Evolutionary conservation across 345 rosid species (phyloP).

Genomic region (Camelina hispida): DNA sequence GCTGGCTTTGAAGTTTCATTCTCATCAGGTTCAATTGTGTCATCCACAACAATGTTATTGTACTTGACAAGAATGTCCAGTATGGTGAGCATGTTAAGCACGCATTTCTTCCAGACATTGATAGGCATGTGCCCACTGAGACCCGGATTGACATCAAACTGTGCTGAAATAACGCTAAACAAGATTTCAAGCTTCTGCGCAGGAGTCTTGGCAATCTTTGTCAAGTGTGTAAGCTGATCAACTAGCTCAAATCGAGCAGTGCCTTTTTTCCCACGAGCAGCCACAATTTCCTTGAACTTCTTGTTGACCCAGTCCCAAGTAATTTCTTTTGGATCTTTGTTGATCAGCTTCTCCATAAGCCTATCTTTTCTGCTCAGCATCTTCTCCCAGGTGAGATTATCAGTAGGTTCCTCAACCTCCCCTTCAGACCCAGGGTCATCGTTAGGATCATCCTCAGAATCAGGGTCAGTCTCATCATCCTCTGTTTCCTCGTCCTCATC

Average conservation of each 20-base stretch:
- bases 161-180: conserved; percentile 89
- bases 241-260: conserved; percentile 93
- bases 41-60: conserved; percentile 76
- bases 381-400: conserved; percentile 70
- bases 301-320: conserved; percentile 94
- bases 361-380: conserved; percentile 78
- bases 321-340: conserved; percentile 80
- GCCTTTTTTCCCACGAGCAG: conserved; percentile 97
- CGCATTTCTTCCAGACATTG: conserved; percentile 90
- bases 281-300: conserved; percentile 87
- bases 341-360: conserved; percentile 72
- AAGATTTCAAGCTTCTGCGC: conserved; percentile 97
- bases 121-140: conserved; percentile 98
- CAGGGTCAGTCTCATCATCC: conserved; percentile 58
- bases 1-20: conserved; percentile 83
- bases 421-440: conserved; percentile 52
- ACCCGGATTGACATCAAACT: conserved; percentile 96
- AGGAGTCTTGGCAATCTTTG: conserved; percentile 95
- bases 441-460: conserved; percentile 47
- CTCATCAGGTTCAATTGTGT: conserved; percentile 80
- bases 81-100: conserved; percentile 73
- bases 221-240: conserved; percentile 92
- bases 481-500: conserved; percentile 57
- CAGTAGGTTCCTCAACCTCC: conserved; percentile 41
- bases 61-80: conserved; percentile 84